Conservation (phyloP, 495 filamentous ascomycete genomes). For the Sphaerosporella brunnea region DNA sequence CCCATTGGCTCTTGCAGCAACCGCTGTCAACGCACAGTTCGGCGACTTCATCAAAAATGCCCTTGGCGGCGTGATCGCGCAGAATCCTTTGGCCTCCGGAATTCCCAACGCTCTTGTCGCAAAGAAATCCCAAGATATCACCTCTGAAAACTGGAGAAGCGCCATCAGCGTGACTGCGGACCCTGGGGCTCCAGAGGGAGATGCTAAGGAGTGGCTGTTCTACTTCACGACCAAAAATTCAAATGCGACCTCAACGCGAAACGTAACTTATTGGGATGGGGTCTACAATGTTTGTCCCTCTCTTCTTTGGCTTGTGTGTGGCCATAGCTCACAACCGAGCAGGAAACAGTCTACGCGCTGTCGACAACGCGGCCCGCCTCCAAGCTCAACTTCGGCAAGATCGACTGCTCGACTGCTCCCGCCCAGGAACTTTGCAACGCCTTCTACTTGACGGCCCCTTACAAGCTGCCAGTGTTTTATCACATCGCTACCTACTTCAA, state of each 20-base stretch:
- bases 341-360: slow-evolving; percentile 11
- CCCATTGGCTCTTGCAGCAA: background rate
- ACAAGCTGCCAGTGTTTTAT: slow-evolving; percentile 18
- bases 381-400: slow-evolving; percentile 21
- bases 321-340: background rate
- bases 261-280: slow-evolving; percentile 21
- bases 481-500: slow-evolving; percentile 18
- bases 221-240: slow-evolving; percentile 20
- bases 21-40: slow-evolving; percentile 3
- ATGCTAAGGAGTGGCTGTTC: slow-evolving; percentile 19
- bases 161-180: slow-evolving; percentile 8
- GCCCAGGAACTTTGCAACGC: slow-evolving; percentile 14
- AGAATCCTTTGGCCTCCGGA: background rate
- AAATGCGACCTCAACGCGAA: slow-evolving; percentile 14
- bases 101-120: background rate
- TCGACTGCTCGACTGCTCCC: slow-evolving; percentile 15
- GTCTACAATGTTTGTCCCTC: slow-evolving; percentile 16
- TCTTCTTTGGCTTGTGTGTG: background rate
- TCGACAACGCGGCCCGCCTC: slow-evolving; percentile 9
- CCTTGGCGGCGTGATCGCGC: slow-evolving; percentile 1
- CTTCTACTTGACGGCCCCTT: slow-evolving; percentile 16
- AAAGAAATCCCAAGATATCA: slow-evolving; percentile 9
- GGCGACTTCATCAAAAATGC: slow-evolving; percentile 5
- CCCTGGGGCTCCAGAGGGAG: background rate
- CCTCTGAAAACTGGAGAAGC: slow-evolving; percentile 22